phyloP scores from a whole-genome alignment of 2,329 filamentous ascomycete species.

The Trichophaea hybrida region DNA sequence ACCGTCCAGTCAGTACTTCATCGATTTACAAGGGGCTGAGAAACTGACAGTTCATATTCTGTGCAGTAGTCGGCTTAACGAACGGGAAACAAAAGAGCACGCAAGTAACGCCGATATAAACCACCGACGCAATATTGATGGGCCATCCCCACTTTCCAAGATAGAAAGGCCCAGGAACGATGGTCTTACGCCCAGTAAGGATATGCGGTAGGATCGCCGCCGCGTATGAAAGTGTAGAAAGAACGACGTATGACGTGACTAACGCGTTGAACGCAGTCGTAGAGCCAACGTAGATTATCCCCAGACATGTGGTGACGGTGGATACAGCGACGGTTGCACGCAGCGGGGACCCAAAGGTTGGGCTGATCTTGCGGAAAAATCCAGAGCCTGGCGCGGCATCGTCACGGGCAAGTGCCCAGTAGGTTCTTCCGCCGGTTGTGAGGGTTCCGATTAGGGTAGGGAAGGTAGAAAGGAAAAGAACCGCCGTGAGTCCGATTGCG shows the following conservation, averaged over 20 bases:
- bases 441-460: conserved; percentile 30
- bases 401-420: conserved; percentile 49
- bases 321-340: conserved; percentile 43
- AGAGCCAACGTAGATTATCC: conserved; percentile 51
- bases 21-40: not conserved
- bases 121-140: conserved; percentile 40
- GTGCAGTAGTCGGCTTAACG: conserved; percentile 34
- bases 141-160: conserved; percentile 39
- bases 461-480: conserved; percentile 42
- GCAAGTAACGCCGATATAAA: conserved; percentile 46
- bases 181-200: conserved; percentile 33
- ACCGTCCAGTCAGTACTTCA: not conserved
- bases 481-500: conserved; percentile 39
- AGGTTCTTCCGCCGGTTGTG: conserved; percentile 38
- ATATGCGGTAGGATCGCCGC: conserved; percentile 48
- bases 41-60: conserved; percentile 39
- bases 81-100: conserved; percentile 50
- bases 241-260: conserved; percentile 45
- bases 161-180: conserved; percentile 45
- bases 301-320: conserved; percentile 38
- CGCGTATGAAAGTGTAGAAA: conserved; percentile 44
- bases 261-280: conserved; percentile 54
- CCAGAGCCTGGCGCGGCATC: conserved; percentile 41
- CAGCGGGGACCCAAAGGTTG: conserved; percentile 38
- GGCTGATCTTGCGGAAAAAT: conserved; percentile 37